Evolutionary conservation across 176 grass and related monocot species (phyloP), one percentile per base, ranked within the genome.

Genomic region (Triticum urartu): DNA sequence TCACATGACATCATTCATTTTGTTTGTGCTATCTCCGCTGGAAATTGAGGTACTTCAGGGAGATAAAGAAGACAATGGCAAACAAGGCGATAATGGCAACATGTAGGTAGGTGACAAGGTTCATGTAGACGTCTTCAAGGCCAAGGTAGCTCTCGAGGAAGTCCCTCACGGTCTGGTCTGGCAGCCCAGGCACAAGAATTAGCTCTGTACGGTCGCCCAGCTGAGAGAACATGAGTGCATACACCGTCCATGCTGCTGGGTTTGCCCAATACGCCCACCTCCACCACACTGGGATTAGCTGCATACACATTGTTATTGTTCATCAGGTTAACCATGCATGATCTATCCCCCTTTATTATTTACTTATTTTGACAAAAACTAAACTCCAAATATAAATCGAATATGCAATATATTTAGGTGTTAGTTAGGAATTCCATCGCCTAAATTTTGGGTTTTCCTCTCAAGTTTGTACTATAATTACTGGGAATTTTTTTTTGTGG

Each of bases 271-370:
- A 92, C 39, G 62, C 58, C 91, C 91, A 92, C 65, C 85, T 83
- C 91, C 91, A 92, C 91, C 91, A 92, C 58, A 90, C 22, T 0
- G 91, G 91, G 62, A 92, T 90, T 52, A 87, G 3, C 91, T 92
- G 77, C 79, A 71, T 35, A 39, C 30, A 20, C 3, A 33, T 50
- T 54, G 18, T 13, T 68, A 0, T 35, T 71, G 13, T 72, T 83
- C 52, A 28, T 83, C 14, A 42, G 50, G 52, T 42, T 2, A 59
- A n/a, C 40, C 7, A 43, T 5, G 21, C 7, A 45, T 9, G 6
- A 59, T 59, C 26, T 58, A 5, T 77, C 65, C 8, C 6, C 8
- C 26, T 11, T 56, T 77, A 6, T 54, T 6, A 2, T 39, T 42
- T 38, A 7, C 5, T 6, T 68, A 15, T 68, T 20, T 20, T 34